phyloP scores from a whole-genome alignment of 1,139 yeast species.

The Kodamaea suecica region DNA sequence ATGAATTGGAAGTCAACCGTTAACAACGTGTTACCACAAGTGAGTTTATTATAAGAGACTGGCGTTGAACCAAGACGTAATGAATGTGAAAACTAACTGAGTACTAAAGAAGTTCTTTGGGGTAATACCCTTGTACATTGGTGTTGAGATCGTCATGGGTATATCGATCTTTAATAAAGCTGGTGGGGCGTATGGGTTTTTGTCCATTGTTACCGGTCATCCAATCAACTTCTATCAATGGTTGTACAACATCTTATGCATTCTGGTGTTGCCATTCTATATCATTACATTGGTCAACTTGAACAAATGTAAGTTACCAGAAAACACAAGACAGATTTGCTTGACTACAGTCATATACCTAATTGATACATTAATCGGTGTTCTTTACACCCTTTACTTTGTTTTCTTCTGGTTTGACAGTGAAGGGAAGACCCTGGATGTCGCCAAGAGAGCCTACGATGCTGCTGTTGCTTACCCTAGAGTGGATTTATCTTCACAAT shows the following conservation, averaged over 20 bases:
- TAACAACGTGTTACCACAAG: conserved; percentile 12
- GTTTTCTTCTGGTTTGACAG: conserved; percentile 68
- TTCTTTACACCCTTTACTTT: conserved; percentile 71
- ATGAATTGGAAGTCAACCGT: conserved; percentile 7
- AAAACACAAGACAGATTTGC: conserved; percentile 46
- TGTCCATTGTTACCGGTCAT: conserved; percentile 87
- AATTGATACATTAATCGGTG: conserved; percentile 64
- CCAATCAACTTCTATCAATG: conserved; percentile 82
- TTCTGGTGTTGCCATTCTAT: conserved; percentile 64
- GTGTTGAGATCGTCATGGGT: conserved; percentile 81
- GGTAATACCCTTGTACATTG: conserved; percentile 73
- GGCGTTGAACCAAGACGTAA: background rate
- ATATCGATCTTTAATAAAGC: conserved; percentile 82
- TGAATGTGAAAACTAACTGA: too few species aligned
- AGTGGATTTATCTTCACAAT: conserved; percentile 39
- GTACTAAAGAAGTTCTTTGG: conserved; percentile 55
- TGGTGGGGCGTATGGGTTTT: conserved; percentile 82
- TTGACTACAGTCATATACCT: conserved; percentile 62
- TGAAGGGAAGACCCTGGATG: conserved; percentile 35
- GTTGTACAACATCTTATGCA: conserved; percentile 69
- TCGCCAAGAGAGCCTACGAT: conserved; percentile 4
- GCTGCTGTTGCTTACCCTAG: conserved; percentile 12
- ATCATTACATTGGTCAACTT: conserved; percentile 54
- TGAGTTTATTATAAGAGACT: conserved; percentile 5
- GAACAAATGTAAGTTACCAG: conserved; percentile 20